A percentile compares a stretch with the other conserved stretches of the same genome.
Evolutionary conservation across 2,329 filamentous ascomycete species (phyloP).

Genomic region (Eurotiales sp.): DNA sequence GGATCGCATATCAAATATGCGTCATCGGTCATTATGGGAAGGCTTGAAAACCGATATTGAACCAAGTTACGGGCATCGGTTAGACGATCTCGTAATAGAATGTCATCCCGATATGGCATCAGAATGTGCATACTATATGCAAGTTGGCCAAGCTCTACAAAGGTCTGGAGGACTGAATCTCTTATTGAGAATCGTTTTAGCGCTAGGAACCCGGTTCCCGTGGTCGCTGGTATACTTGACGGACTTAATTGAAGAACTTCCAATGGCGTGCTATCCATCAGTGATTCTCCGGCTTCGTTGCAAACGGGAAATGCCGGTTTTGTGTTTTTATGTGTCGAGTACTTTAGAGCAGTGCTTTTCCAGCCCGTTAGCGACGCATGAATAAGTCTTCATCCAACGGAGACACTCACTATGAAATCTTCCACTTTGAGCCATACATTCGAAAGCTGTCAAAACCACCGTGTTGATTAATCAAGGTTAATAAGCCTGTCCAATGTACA

Average conservation of each 20-base stretch:
- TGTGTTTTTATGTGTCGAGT: constrained; percentile 11
- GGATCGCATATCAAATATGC: constrained; percentile 7
- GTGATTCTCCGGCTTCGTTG: constrained; percentile 5
- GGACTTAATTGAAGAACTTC: constrained; percentile 10
- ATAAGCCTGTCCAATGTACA: constrained; percentile 11
- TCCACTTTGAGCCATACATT: constrained; percentile 9
- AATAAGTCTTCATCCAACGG: neutral
- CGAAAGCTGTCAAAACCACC: constrained; percentile 12
- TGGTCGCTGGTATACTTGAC: neutral
- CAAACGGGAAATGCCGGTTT: constrained; percentile 13
- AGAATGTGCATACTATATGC: constrained; percentile 9
- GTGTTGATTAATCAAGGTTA: constrained; percentile 11
- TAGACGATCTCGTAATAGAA: neutral
- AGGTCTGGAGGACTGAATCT: constrained; percentile 6
- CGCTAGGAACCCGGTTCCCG: constrained; percentile 9
- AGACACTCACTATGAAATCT: constrained; percentile 12
- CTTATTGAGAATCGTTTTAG: constrained; percentile 7
- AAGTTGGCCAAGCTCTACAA: constrained; percentile 12
- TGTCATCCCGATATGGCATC: constrained; percentile 1
- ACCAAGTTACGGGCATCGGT: constrained; percentile 14
- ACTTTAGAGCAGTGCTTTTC: constrained; percentile 12
- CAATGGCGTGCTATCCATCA: constrained; percentile 5
- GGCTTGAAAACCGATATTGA: constrained; percentile 14
- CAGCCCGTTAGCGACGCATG: neutral
- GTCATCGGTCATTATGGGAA: constrained; percentile 7